Percentiles rank a stretch among this genome's conserved stretches.
phyloP scores from a whole-genome alignment of 257 asterid genomes.

The Primulina huaijiensis region DNA sequence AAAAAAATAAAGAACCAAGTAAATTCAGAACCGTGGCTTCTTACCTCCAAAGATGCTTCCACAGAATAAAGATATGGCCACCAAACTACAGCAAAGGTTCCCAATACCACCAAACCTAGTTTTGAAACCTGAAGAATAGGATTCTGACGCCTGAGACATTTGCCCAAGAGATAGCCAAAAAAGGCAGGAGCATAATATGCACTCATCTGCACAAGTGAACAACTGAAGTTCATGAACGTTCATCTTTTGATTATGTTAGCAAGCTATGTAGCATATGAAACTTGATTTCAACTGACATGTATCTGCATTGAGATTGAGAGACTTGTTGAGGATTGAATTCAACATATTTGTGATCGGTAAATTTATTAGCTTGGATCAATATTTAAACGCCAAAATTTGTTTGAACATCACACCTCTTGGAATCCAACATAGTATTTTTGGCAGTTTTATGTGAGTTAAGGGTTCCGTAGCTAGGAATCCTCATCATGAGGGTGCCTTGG shows the following conservation, averaged over 20 bases:
- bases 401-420: slow-evolving; percentile 15
- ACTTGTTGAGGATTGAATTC: background rate
- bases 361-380: background rate
- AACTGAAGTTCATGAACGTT: slow-evolving; percentile 4
- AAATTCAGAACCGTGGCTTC: slow-evolving; percentile 1
- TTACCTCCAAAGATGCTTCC: slow-evolving; percentile 74
- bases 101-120: slow-evolving; percentile 76
- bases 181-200: slow-evolving; percentile 94
- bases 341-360: background rate
- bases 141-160: slow-evolving; percentile 62
- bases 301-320: background rate
- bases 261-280: background rate
- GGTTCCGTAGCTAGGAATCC: background rate
- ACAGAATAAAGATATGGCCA: slow-evolving; percentile 78
- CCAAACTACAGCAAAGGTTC: slow-evolving; percentile 85
- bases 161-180: slow-evolving; percentile 86
- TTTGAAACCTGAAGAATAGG: slow-evolving; percentile 63
- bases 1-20: background rate
- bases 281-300: background rate
- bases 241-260: background rate
- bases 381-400: background rate
- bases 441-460: background rate
- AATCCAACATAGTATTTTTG: background rate
- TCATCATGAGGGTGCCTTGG: background rate
- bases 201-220: slow-evolving; percentile 65